These are phyloP conservation scores for Protomyces macrosporus DNA, from an alignment of 1,139 yeast species.

Conservation along the genomic window DNA sequence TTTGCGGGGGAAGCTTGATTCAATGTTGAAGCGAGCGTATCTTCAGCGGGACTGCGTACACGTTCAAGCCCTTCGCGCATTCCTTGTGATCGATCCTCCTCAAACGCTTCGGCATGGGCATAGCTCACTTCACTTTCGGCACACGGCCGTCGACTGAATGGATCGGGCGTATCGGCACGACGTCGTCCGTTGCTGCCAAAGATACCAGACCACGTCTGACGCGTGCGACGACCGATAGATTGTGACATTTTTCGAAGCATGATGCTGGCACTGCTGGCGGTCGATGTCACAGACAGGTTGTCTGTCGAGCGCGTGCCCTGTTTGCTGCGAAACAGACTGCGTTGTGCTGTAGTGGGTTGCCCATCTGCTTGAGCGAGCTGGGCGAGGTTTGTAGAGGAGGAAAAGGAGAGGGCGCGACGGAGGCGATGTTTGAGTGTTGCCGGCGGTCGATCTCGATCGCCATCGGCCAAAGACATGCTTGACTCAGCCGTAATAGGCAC, in stretches of 20 bases:
- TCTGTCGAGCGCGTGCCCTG: conserved; percentile 6
- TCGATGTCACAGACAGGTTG: conserved; percentile 26
- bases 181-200: conserved; percentile 1
- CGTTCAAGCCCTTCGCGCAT: neutral
- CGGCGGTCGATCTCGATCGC: neutral
- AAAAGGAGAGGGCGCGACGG: conserved; percentile 23
- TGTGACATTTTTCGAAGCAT: conserved; percentile 26
- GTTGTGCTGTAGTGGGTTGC: neutral
- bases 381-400: conserved; percentile 2
- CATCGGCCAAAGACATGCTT: neutral
- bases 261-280: conserved; percentile 26
- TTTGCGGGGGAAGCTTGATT: neutral
- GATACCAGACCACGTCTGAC: conserved; percentile 15
- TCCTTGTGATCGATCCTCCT: neutral
- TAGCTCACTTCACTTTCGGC: conserved; percentile 11
- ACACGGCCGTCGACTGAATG: neutral
- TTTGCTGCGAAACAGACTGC: neutral
- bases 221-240: conserved; percentile 10
- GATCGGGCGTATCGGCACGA: neutral
- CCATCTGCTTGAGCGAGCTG: neutral
- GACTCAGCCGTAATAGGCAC: neutral
- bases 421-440: conserved; percentile 3
- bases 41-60: neutral
- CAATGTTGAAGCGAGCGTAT: neutral
- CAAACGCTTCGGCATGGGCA: conserved; percentile 8